Evolutionary conservation across 305 asterid genomes (phyloP), one percentile per base, ranked within the genome.

Genomic region (Monarda citriodora): DNA sequence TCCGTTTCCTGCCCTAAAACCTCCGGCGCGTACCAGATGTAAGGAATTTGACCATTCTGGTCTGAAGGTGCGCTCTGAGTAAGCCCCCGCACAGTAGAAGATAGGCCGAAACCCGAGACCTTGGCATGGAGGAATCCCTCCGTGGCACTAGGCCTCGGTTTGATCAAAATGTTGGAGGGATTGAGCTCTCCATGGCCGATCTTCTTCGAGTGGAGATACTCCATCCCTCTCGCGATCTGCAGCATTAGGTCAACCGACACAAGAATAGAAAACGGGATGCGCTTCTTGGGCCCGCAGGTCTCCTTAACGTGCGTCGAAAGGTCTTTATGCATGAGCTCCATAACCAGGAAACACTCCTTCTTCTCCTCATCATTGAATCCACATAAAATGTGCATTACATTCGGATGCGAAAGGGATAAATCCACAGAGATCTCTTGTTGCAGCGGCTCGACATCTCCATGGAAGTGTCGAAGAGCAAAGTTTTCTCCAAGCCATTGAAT

Each of bases 171-270:
- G 58, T 82, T 92, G 3, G 70, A 68, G 22, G 95, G 86, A 49
- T 71, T 92, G 22, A 92, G 65, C 21, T 84, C 86, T 13, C 98
- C 98, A 34, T 92, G 97, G 61, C 72, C 74, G 22, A 89, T 82
- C 34, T 77, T 81, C 69, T 79, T 83, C 0, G 91, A 78, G 70
- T 92, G 98, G 45, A 92, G 87, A 75, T 86, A 92, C 55, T 92
- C 98, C 96, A 89, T 89, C 20, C 98, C 98, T 69, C 95, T 69
- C 20, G 97, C 95, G 57, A 92, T 83, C 58, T 92, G 98, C 70
- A 89, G 79, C 89, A 92, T 83, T 25, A 87, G 75, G 64, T 89
- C 97, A 9, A 83, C 79, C 1, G 95, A 90, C 13, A 70, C 87
- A 0, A 89, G 86, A 22, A 93, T 76, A 15, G 95, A 70, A 63